Evolutionary conservation across 1,284 basidiomycete genomes (phyloP).

Genomic region (Sutorius eximius): DNA sequence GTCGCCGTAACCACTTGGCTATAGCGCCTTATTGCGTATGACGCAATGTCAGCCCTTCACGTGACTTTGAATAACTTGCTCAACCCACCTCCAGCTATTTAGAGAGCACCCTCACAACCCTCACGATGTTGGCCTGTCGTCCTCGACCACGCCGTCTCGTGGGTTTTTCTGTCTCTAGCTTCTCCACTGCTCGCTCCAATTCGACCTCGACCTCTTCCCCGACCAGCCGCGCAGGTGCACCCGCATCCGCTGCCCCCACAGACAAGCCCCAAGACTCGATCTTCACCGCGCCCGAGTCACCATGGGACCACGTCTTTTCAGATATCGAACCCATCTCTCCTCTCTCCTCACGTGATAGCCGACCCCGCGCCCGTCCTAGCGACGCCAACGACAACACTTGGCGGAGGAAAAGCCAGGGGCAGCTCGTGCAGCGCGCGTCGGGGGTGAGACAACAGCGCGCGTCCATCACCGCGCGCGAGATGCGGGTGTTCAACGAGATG

Average conservation of each 20-base stretch:
- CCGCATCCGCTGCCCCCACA: not conserved
- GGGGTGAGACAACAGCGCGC: conserved; percentile 41
- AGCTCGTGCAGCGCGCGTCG: conserved; percentile 15
- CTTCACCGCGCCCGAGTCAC: conserved; percentile 39
- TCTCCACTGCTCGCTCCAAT: not conserved
- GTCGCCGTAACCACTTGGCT: conserved; percentile 60
- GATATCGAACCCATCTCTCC: conserved; percentile 39
- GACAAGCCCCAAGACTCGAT: conserved; percentile 32
- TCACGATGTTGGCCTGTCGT: conserved; percentile 22
- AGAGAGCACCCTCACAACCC: not conserved
- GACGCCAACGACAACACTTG: not conserved
- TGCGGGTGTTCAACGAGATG: conserved; percentile 66
- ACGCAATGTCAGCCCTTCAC: conserved; percentile 15
- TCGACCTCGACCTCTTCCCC: not conserved
- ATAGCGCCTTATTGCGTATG: conserved; percentile 44
- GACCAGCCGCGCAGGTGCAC: not conserved
- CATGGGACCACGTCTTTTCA: conserved; percentile 60
- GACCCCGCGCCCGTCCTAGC: not conserved
- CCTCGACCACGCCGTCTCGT: conserved; percentile 4
- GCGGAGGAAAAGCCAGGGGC: not conserved
- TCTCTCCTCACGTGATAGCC: conserved; percentile 20
- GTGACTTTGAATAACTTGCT: not conserved
- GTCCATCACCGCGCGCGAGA: conserved; percentile 67
- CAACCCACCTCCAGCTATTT: not conserved
- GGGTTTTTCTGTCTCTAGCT: conserved; percentile 1